Conservation (phyloP, 768 basidiomycete species). For the Clavaria fumosa region DNA sequence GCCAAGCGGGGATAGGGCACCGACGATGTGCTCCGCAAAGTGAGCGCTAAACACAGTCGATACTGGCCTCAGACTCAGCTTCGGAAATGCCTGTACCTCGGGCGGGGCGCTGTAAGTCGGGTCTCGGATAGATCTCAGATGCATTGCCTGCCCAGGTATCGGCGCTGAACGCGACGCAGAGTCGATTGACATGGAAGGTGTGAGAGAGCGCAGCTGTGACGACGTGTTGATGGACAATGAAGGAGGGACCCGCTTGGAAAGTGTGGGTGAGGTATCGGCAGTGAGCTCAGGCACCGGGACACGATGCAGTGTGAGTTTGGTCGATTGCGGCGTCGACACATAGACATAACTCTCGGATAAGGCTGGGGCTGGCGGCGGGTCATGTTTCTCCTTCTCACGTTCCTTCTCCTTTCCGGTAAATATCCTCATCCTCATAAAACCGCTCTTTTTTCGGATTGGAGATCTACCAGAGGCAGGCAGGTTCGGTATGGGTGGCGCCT, state of each 20-base stretch:
- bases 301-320: background rate
- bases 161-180: too few relatives aligned
- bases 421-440: constrained; percentile 65
- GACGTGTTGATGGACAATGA: constrained; percentile 28
- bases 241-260: constrained; percentile 24
- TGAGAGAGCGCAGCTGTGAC: constrained; percentile 7
- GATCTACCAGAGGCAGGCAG: constrained; percentile 24
- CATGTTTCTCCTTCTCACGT: constrained; percentile 29
- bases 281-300: background rate
- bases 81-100: constrained; percentile 42
- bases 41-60: constrained; percentile 64
- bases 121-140: constrained; percentile 3
- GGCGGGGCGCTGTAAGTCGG: constrained; percentile 52
- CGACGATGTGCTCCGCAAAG: constrained; percentile 36
- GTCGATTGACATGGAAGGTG: background rate
- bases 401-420: constrained; percentile 36
- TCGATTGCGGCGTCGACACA: constrained; percentile 7
- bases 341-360: constrained; percentile 23
- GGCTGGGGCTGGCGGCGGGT: constrained; percentile 40
- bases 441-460: constrained; percentile 68
- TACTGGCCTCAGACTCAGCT: constrained; percentile 56
- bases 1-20: constrained; percentile 20
- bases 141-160: too few relatives aligned
- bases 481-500: constrained; percentile 1
- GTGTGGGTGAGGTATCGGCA: constrained; percentile 10